Evolutionary conservation across 2,329 filamentous ascomycete species (phyloP).

Genomic region (Cladophialophora psammophila): DNA sequence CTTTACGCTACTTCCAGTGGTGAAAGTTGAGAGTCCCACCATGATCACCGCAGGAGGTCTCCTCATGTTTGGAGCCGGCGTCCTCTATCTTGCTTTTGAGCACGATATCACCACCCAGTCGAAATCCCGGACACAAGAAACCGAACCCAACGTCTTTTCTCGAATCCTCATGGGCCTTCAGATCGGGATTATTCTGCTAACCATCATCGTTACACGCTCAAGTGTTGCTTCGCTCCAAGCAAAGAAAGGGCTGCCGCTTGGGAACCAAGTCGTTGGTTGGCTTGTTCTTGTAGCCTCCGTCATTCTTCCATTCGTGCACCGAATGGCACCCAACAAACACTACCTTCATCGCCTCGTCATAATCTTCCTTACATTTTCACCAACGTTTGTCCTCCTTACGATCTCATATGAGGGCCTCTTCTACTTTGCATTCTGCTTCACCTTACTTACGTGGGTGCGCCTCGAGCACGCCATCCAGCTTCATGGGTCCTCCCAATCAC

Average conservation of each 20-base stretch:
- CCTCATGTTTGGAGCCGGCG: conserved; percentile 77
- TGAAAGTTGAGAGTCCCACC: conserved; percentile 79
- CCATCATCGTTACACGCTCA: conserved; percentile 85
- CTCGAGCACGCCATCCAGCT: conserved; percentile 76
- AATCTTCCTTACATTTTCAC: conserved; percentile 90
- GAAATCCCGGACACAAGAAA: conserved; percentile 39
- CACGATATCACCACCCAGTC: conserved; percentile 62
- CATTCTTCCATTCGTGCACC: conserved; percentile 80
- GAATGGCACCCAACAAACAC: conserved; percentile 79
- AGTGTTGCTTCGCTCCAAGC: conserved; percentile 86
- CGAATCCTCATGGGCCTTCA: conserved; percentile 57
- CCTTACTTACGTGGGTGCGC: conserved; percentile 87
- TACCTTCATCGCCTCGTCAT: conserved; percentile 89
- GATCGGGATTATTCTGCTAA: conserved; percentile 75
- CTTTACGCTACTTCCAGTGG: conserved; percentile 87
- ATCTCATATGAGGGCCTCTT: conserved; percentile 98
- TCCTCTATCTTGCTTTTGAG: conserved; percentile 82
- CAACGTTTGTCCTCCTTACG: conserved; percentile 92
- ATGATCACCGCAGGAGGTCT: conserved; percentile 79
- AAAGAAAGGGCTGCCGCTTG: conserved; percentile 81
- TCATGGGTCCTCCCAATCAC: conserved; percentile 38
- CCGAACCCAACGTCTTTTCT: conserved; percentile 44
- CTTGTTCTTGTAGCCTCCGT: conserved; percentile 79
- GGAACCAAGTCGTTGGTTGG: conserved; percentile 90
- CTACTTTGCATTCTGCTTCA: conserved; percentile 86